These are phyloP conservation scores for Edaphochlamys debaryana DNA, from an alignment of 139 green algal species.

Conservation along the genomic window DNA sequence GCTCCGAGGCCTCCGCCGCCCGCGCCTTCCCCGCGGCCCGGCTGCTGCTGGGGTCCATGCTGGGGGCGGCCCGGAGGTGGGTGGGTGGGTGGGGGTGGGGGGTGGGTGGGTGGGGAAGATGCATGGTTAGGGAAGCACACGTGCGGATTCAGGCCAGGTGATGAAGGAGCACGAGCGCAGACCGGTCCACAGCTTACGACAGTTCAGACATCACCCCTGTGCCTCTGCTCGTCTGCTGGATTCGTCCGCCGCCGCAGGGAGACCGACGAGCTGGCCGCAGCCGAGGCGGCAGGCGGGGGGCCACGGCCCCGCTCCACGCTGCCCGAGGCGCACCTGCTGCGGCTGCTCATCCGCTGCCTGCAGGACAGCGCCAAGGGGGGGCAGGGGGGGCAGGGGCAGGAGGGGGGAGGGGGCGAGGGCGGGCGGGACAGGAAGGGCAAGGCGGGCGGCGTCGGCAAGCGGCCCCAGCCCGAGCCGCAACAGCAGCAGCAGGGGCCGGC, in stretches of 20 bases:
- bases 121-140: too few species aligned
- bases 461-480: neutral
- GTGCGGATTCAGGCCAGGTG: too few species aligned
- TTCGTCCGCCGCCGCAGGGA: too few species aligned
- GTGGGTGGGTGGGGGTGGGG: neutral
- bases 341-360: constrained; percentile 10
- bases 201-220: too few species aligned
- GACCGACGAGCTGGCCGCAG: neutral
- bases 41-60: constrained; percentile 12
- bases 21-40: constrained; percentile 11
- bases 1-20: constrained; percentile 8
- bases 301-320: neutral
- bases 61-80: neutral
- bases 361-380: neutral
- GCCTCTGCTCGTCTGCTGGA: too few species aligned
- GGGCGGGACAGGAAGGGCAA: too few species aligned
- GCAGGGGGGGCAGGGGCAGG: neutral
- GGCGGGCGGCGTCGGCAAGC: neutral
- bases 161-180: too few species aligned
- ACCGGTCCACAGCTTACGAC: too few species aligned
- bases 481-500: neutral
- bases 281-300: neutral
- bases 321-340: constrained; percentile 27
- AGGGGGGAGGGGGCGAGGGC: too few species aligned
- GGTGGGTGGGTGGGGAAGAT: too few species aligned